Evolutionary conservation across 768 basidiomycete species (phyloP), one percentile per base, ranked within the genome.

Genomic region (Mycena crocata): DNA sequence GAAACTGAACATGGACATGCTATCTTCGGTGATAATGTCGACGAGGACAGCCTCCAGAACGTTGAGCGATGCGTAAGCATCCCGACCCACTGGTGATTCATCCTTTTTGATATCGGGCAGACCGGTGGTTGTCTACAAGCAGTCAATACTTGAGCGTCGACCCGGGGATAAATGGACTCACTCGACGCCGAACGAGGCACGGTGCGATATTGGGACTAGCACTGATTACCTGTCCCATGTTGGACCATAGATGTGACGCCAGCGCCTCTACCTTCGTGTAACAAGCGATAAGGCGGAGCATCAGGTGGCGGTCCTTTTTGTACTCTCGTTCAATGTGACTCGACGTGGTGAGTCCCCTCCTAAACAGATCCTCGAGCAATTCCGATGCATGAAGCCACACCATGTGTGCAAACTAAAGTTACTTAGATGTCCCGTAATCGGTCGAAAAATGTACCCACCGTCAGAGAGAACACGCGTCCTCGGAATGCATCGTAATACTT

Each of bases 401-500:
- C 46, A 60, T 49, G 35, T 60, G 58, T 30, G 48, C 46, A 34
- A 60, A 23, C 58, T 60, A 21, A 13, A n/a, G n/a, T n/a, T n/a
- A n/a, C n/a, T n/a, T n/a, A n/a, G n/a, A n/a, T n/a, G n/a, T n/a
- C n/a, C n/a, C n/a, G n/a, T n/a, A 32, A 14, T 48, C 10, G 9
- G 44, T 13, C 3, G 12, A 31, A 57, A 9, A 32, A 48, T 45
- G 32, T n/a, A n/a, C n/a, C n/a, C 24, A 58, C 57, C 1, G 57
- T 58, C 14, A 58, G 32, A 2, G 57, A 58, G 21, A 48, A 58
- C 7, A 58, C 57, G 14, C 44, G 35, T 4, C 57, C 34, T 14
- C 58, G 56, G 32, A 66, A 66, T 3, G 64, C 64, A 40, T 66
- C 64, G 48, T 58, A 49, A 1, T 39, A 40, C 26, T 60, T 51